These are phyloP conservation scores for Alternaria dauci DNA, from an alignment of 2,329 filamentous ascomycete species.

Conservation along the genomic window DNA sequence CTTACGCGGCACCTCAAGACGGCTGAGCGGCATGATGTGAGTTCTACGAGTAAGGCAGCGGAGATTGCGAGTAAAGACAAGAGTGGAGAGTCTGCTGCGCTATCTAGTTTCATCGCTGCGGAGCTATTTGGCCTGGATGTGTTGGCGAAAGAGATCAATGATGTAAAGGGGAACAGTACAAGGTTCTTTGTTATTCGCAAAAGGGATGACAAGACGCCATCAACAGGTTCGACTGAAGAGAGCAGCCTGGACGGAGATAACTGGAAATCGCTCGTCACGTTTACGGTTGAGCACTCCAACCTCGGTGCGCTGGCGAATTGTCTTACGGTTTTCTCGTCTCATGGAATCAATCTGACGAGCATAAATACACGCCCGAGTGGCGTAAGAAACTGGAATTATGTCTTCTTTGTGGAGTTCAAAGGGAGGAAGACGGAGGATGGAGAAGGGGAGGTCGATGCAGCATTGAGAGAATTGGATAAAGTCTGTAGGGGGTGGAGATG, in stretches of 20 bases:
- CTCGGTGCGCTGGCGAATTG: constrained; percentile 86
- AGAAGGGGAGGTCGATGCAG: constrained; percentile 66
- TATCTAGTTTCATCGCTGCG: constrained; percentile 79
- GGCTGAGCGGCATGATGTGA: constrained; percentile 82
- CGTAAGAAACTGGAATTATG: constrained; percentile 81
- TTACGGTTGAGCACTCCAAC: constrained; percentile 78
- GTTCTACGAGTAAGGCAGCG: constrained; percentile 85
- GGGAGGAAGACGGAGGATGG: constrained; percentile 62
- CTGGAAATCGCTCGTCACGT: constrained; percentile 77
- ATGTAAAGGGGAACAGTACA: constrained; percentile 78
- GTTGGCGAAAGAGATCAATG: constrained; percentile 75
- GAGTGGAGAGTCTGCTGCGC: constrained; percentile 73
- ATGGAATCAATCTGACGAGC: constrained; percentile 82
- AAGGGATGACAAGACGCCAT: background rate
- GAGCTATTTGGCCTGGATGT: constrained; percentile 72
- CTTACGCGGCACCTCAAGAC: constrained; percentile 73
- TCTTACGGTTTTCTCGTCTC: constrained; percentile 77
- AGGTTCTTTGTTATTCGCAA: constrained; percentile 72
- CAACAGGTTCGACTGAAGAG: background rate
- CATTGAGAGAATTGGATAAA: constrained; percentile 65
- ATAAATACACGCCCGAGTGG: constrained; percentile 88
- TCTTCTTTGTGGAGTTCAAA: constrained; percentile 93
- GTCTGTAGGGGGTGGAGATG: constrained; percentile 72
- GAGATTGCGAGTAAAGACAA: constrained; percentile 73
- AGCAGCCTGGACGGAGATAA: background rate